Evolutionary conservation across 2,329 filamentous ascomycete species (phyloP), one percentile per base, ranked within the genome.

Genomic region (Aphanocladium album): DNA sequence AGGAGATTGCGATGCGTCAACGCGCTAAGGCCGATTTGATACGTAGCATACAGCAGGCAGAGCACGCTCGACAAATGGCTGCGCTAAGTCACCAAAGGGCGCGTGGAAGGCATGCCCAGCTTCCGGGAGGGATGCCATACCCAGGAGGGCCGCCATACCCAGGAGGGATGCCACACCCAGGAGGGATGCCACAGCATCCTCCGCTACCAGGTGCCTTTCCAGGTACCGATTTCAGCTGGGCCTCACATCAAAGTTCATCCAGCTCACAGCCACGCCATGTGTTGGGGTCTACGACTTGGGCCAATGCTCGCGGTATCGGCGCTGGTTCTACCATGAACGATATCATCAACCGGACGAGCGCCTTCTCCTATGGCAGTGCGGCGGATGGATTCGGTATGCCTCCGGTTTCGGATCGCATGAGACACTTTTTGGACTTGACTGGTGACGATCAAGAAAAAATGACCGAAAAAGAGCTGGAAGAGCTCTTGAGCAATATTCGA

Each of bases 401-500:
- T 0, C 66, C 55, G 12, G 30, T 80, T 6, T 64, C 70, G 7
- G 61, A 69, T 3, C 68, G 71, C 7, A 53, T 79, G 8, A 61
- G 65, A n/a, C 65, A 68, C 54, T 72, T 72, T 45, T 52, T 78
- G 30, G 50, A 60, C 23, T 12, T 52, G 47, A 54, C 21, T 23
- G 25, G 33, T 4, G 25, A 45, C 3, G 27, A 39, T 9, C 37
- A 54, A 5, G 57, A 54, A 11, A 67, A 71, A 37, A 71, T 77
- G 57, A 76, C 73, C 1, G 72, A 81, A n/a, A 81, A 89, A 62
- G 88, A 92, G 67, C 83, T 93, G 60, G 83, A 89, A 64, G 80
- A 86, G 27, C 74, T 93, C 5, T 75, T 93, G 12, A 80, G 86
- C 49, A 91, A 90, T 63, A 92, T 93, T 64, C 81, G 86, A 23